Percentiles rank a stretch among this genome's conserved stretches.
phyloP scores from a whole-genome alignment of 192 early-diverging fungal genomes.

The Funneliformis geosporum region DNA sequence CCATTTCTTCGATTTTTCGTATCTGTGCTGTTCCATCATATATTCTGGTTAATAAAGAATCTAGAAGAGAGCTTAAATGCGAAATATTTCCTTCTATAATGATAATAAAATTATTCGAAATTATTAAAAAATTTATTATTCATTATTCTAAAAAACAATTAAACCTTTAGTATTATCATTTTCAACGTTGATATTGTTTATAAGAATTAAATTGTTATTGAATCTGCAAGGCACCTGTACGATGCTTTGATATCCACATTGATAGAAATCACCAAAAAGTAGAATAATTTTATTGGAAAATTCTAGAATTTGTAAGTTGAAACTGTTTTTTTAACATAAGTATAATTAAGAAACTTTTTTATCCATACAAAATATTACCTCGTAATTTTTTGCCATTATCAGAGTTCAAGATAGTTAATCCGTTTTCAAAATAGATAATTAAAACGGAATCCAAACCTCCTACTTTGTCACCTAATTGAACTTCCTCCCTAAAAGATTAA shows the following conservation, averaged over 20 bases:
- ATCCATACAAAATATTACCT: neutral
- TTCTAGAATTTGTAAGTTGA: neutral
- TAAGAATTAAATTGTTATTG: neutral
- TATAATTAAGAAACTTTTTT: too few species aligned
- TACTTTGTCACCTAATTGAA: neutral
- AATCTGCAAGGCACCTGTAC: neutral
- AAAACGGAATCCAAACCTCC: neutral
- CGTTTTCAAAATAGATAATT: neutral
- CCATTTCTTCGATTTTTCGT: constrained; percentile 18
- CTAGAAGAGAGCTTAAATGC: constrained; percentile 4
- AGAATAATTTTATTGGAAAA: neutral
- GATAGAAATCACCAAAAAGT: neutral
- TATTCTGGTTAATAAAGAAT: constrained; percentile 7
- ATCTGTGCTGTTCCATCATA: constrained; percentile 10
- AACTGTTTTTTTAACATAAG: neutral
- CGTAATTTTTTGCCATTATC: constrained; percentile 11
- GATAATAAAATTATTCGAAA: neutral
- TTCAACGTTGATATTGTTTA: neutral
- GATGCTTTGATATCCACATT: neutral
- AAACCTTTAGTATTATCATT: neutral
- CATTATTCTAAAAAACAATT: neutral
- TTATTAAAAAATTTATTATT: neutral
- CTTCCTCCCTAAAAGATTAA: neutral
- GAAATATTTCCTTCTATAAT: neutral
- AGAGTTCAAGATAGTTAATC: neutral